A percentile compares a stretch with the other conserved stretches of the same genome.
Evolutionary conservation across 2,329 filamentous ascomycete species (phyloP).

Genomic region (Neophaeococcomyces mojaviensis): DNA sequence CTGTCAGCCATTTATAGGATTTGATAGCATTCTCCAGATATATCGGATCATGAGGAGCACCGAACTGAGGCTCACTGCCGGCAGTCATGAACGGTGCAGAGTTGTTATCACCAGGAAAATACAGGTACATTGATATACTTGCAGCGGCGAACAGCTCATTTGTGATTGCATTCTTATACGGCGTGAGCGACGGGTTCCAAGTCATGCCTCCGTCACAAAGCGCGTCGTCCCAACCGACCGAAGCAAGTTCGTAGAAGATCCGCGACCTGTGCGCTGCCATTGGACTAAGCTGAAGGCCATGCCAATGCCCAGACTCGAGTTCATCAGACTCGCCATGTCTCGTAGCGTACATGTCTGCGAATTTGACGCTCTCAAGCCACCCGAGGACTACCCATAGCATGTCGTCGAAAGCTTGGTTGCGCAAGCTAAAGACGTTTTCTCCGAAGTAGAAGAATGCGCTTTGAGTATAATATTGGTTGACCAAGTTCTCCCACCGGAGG

Average conservation of each 20-base stretch:
- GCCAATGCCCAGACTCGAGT: conserved; percentile 46
- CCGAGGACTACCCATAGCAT: conserved; percentile 92
- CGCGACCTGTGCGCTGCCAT: conserved; percentile 76
- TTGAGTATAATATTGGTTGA: conserved; percentile 76
- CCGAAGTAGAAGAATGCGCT: conserved; percentile 74
- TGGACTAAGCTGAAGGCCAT: conserved; percentile 66
- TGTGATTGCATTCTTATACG: conserved; percentile 95
- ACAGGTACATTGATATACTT: conserved; percentile 79
- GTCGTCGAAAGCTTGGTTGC: conserved; percentile 79
- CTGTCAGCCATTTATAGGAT: conserved; percentile 72
- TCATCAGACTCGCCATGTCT: conserved; percentile 16
- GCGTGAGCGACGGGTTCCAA: conserved; percentile 72
- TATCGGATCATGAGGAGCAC: conserved; percentile 48
- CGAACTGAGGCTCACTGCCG: conserved; percentile 24
- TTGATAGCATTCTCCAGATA: conserved; percentile 68
- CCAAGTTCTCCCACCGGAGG: conserved; percentile 62
- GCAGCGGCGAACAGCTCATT: conserved; percentile 84
- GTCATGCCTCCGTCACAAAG: conserved; percentile 83
- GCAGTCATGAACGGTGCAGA: conserved; percentile 54
- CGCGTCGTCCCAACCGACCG: conserved; percentile 69
- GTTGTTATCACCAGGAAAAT: conserved; percentile 75
- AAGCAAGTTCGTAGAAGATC: conserved; percentile 76
- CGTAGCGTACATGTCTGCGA: conserved; percentile 62
- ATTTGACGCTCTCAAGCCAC: conserved; percentile 77
- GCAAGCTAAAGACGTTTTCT: conserved; percentile 67